Conservation (phyloP, 208 protist species). For the Crithidia mellificae region DNA sequence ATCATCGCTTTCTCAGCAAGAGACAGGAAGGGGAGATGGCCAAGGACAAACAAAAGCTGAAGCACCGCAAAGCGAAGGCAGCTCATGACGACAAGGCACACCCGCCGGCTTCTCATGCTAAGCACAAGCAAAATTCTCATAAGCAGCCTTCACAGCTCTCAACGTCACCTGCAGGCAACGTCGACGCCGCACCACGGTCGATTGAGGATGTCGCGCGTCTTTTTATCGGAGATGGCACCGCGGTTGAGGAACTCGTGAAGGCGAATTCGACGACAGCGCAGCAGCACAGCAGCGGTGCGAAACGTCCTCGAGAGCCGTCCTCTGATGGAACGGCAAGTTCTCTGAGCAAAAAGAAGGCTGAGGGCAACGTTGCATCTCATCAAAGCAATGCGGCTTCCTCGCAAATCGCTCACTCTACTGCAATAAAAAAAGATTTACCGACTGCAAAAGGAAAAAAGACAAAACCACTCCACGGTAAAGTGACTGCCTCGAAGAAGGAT, state of each 20-base stretch:
- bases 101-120: background rate
- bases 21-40: too few relatives aligned
- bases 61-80: background rate
- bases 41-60: background rate
- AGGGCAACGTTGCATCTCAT: background rate
- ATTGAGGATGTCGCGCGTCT: conserved; percentile 32
- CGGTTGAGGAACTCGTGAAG: conserved; percentile 13
- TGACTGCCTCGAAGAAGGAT: too few relatives aligned
- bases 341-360: too few relatives aligned
- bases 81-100: background rate
- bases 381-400: background rate
- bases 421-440: background rate
- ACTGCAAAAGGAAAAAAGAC: background rate
- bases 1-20: background rate
- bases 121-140: too few relatives aligned
- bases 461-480: too few relatives aligned
- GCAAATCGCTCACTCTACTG: background rate
- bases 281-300: background rate
- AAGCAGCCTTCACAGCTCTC: too few relatives aligned
- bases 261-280: background rate
- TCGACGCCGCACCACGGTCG: conserved; percentile 2
- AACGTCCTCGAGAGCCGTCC: background rate
- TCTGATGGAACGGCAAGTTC: background rate
- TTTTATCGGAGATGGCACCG: conserved; percentile 18
- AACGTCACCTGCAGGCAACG: too few relatives aligned